Base-by-base conservation (phyloP, 176 grass and related monocot species). In the Rhynchospora tenuis region DNA sequence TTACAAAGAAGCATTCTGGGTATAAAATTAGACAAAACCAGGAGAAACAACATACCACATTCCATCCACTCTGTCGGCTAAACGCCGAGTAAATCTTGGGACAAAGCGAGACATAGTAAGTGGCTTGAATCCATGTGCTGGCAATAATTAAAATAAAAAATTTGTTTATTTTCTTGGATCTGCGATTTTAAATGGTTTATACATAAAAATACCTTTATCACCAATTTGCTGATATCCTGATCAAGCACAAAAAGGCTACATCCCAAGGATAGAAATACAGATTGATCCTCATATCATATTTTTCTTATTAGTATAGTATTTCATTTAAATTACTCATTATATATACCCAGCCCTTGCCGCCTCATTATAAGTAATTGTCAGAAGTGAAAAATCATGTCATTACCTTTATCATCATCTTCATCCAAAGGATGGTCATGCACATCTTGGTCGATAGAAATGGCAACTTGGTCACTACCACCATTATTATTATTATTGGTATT, bases 391-490 rank as follows among this genome's bases (percentile, higher is more conserved):
- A 13, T 84, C 28, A 66, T 89, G 59, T 63, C n/a, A 23, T 56
- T 64, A 93, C 96, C 91, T 98, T 98, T 98, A 89, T 98, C 96
- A 59, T 98, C 96, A 67, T 98, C 96, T 81, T 98, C 96, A 71
- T 89, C 88, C 80, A 98, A 87, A 64, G 83, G 85, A 71, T 87
- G 86, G 46, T 88, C 75, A 62, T 80, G 86, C 9, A 27, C 74
- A 67, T 87, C 81, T 20, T 84, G 78, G 70, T 91, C 93, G 55
- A 98, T 88, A 80, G 93, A 90, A 66, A 97, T 97, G 65, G 92
- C 92, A 81, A 97, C 87, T 91, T 97, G 94, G 65, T 97, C 90
- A 97, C 89, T 91, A 55, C 94, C 90, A 26, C 76, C 33, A 33
- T 60, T 79, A 79, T 79, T 79, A 67, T 46, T 82, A 28, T 28